Evolutionary conservation across 352 stramenopile genomes (phyloP), one percentile per base, ranked within the genome.

Genomic region (Globisporangium acanthophoron): DNA sequence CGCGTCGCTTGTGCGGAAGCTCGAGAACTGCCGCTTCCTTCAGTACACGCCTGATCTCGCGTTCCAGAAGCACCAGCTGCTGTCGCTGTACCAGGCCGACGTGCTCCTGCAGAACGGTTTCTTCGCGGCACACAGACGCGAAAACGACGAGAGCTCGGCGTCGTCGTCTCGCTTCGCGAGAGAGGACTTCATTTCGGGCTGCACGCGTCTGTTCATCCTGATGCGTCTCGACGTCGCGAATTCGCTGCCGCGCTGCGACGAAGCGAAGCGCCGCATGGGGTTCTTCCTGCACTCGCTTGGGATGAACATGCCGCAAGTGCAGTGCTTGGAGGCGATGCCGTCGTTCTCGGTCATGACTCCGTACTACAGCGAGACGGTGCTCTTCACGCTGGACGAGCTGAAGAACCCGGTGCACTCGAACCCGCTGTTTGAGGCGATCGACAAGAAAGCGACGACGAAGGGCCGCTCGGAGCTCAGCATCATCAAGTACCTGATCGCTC

Each of bases 311-410:
- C 84, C 86, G 3, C 68, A 76, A 40, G 76, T 96, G 1, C 56
- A 64, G 37, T 87, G 82, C 5, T 70, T 96, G 43, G 78, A 92
- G 56, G 78, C 83, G 0, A 93, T 94, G 83, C 84, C 81, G 9
- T 96, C 86, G 5, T 96, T 96, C 58, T 94, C 82, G 0, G 86
- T 96, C 4, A 88, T 96, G 71, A 96, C 86, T 12, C 86, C 86
- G 31, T 96, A 94, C 61, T 96, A 96, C 65, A 90, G 74, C 18
- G 86, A 96, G 56, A 91, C 85, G 1, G 86, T 96, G 15, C 55
- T 96, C 27, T 96, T 92, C 46, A 92, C 82, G 31, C 56, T 96
- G 20, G 83, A 94, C n/a, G 86, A 96, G 43, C 59, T 96, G 8
- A 95, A 91, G 59, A 76, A 91, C 41, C 85, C 80, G 0, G 85